Conservation (phyloP, 1,284 basidiomycete species). For the Marasmius fiardii region DNA sequence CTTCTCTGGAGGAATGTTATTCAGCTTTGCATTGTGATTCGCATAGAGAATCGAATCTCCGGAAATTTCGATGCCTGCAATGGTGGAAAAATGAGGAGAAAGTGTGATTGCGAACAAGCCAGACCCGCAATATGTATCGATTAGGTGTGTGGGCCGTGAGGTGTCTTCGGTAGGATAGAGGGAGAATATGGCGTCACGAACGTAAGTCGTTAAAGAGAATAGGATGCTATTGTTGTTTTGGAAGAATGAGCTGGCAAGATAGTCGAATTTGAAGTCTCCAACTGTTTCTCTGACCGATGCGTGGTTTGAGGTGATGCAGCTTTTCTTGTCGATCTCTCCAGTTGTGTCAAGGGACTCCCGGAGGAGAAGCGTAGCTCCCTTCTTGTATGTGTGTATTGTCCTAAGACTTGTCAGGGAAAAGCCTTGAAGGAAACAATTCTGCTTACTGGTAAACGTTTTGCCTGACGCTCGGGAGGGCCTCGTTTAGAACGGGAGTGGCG, state of each 20-base stretch:
- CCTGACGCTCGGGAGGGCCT: conserved; percentile 61
- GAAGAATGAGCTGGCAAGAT: conserved; percentile 90
- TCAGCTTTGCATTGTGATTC: conserved; percentile 77
- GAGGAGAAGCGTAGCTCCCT: conserved; percentile 88
- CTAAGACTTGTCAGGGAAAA: conserved; percentile 35
- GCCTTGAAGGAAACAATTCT: background rate
- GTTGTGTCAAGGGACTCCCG: conserved; percentile 74
- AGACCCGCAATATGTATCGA: conserved; percentile 90
- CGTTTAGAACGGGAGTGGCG: conserved; percentile 81
- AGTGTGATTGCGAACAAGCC: conserved; percentile 93
- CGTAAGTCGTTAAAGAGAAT: conserved; percentile 78
- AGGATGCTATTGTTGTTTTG: conserved; percentile 98
- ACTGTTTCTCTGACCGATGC: conserved; percentile 83
- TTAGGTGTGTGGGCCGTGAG: conserved; percentile 68
- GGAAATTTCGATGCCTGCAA: conserved; percentile 92
- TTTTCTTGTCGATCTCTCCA: conserved; percentile 43
- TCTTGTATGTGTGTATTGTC: conserved; percentile 80
- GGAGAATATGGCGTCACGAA: conserved; percentile 70
- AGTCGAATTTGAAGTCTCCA: conserved; percentile 81
- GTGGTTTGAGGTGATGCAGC: conserved; percentile 85
- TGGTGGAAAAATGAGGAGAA: conserved; percentile 69
- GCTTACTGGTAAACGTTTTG: conserved; percentile 69
- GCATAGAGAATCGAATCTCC: conserved; percentile 78
- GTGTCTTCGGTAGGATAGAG: conserved; percentile 18
- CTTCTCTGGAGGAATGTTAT: conserved; percentile 49